Base-by-base conservation (phyloP, 2,329 filamentous ascomycete species). In the Fonsecaea pedrosoi region DNA sequence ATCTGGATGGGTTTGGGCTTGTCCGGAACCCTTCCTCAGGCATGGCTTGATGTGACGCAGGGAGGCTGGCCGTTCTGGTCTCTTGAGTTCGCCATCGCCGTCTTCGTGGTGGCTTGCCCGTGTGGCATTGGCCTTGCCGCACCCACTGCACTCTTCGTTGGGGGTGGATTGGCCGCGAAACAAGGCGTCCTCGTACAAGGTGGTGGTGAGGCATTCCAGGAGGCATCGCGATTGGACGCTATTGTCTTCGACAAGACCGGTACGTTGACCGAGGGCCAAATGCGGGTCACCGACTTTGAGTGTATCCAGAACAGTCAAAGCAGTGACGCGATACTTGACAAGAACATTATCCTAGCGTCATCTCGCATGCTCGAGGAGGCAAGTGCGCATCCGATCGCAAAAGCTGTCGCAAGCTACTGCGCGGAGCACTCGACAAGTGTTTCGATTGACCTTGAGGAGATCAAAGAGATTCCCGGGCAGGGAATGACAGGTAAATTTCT, bases 211-310 rank as follows among this genome's bases (percentile, higher is more conserved):
- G 92, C 92, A 0, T 94, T 95, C 75, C 91, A 94, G 76, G 92
- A 92, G 79, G 92, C 92, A 3, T 93, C 90, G 75, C 86, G 86
- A 10, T 84, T 94, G 54, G 88, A 92, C 76, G 90, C 89, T 60
- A 88, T 95, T 45, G 90, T 95, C 0, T 95, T 96, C 75, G 92
- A 96, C 83, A 95, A 96, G 82, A 96, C 92, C 0, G 92, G 92
- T 1, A 96, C 92, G 0, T 80, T 96, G 65, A 95, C 92, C 0
- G 82, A 90, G 72, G 85, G 84, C n/a, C 83, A 85, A 54, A 82
- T 87, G 30, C 80, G 79, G 54, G 84, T 89, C 1, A 84, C 84
- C 4, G 82, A 86, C 18, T 79, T 85, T 69, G 78, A 81, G 64
- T 63, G 81, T 15, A 73, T 83, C 48, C 70, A 75, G 30, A 72